These are phyloP conservation scores for Cyphellophora europaea DNA, from an alignment of 2,329 filamentous ascomycete genomes.

Conservation along the genomic window DNA sequence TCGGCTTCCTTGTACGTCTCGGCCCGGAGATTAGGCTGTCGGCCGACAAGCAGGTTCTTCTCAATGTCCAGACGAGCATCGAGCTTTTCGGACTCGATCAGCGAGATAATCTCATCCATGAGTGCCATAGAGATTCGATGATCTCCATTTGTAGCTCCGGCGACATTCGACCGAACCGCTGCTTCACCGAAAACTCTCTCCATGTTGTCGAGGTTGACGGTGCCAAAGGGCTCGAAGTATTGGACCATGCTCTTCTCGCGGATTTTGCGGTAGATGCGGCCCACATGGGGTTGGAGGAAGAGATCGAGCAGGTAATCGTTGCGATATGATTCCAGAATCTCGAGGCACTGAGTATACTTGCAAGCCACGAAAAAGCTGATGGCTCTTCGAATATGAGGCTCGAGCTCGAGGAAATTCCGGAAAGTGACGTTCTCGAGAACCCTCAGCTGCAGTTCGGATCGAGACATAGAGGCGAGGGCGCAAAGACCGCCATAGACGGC, in stretches of 20 bases:
- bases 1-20: slow-evolving; percentile 64
- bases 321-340: slow-evolving; percentile 70
- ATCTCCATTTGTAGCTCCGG: slow-evolving; percentile 19
- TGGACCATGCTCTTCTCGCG: slow-evolving; percentile 87
- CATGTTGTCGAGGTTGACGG: slow-evolving; percentile 72
- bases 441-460: slow-evolving; percentile 60
- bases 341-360: slow-evolving; percentile 77
- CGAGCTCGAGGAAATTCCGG: slow-evolving; percentile 79
- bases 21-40: slow-evolving; percentile 55
- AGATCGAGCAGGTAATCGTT: slow-evolving; percentile 86
- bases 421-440: slow-evolving; percentile 77
- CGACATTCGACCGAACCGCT: slow-evolving; percentile 48
- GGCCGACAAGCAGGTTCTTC: slow-evolving; percentile 67
- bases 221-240: slow-evolving; percentile 84
- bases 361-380: slow-evolving; percentile 83
- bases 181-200: slow-evolving; percentile 63
- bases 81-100: slow-evolving; percentile 66
- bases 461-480: slow-evolving; percentile 80
- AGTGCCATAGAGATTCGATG: slow-evolving; percentile 18
- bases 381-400: slow-evolving; percentile 87
- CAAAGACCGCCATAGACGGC: slow-evolving; percentile 87
- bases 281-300: slow-evolving; percentile 67
- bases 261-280: slow-evolving; percentile 61
- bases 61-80: slow-evolving; percentile 78
- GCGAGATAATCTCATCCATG: slow-evolving; percentile 56